Conservation (phyloP, 257 asterid genomes). For the Buddleja alternifolia region DNA sequence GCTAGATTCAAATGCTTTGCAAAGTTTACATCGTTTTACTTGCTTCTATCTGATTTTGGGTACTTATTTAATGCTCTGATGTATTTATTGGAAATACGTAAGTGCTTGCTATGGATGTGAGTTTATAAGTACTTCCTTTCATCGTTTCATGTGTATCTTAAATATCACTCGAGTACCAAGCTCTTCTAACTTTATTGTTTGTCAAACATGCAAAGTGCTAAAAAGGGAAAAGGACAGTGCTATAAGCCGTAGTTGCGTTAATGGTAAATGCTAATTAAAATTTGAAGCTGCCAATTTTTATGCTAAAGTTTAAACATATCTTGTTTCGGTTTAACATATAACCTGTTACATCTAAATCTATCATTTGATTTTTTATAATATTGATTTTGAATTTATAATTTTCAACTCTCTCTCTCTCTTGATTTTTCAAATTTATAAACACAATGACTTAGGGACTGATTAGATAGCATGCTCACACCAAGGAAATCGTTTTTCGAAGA, state of each 20-base stretch:
- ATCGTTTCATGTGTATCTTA: conserved; percentile 5
- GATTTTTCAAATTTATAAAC: no score
- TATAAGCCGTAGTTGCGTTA: background rate
- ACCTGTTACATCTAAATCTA: no score
- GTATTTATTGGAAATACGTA: background rate
- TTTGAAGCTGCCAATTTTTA: background rate
- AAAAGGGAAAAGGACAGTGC: background rate
- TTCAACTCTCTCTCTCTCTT: no score
- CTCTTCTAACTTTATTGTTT: background rate
- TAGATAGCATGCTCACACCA: no score
- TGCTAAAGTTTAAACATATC: no score
- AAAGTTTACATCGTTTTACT: background rate
- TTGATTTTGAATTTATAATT: no score
- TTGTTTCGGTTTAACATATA: no score
- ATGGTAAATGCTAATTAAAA: background rate
- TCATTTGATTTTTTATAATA: no score
- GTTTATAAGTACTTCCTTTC: conserved; percentile 2
- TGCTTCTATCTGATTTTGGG: conserved; percentile 14
- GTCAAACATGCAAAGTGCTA: background rate
- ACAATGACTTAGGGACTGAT: no score
- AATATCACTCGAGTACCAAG: conserved; percentile 4
- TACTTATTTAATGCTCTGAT: background rate
- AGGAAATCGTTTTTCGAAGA: no score
- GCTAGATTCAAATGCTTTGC: conserved; percentile 19
- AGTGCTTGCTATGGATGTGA: conserved; percentile 9